These are phyloP conservation scores for Mercurialis annua DNA, from an alignment of 345 rosid genomes.

Conservation along the genomic window DNA sequence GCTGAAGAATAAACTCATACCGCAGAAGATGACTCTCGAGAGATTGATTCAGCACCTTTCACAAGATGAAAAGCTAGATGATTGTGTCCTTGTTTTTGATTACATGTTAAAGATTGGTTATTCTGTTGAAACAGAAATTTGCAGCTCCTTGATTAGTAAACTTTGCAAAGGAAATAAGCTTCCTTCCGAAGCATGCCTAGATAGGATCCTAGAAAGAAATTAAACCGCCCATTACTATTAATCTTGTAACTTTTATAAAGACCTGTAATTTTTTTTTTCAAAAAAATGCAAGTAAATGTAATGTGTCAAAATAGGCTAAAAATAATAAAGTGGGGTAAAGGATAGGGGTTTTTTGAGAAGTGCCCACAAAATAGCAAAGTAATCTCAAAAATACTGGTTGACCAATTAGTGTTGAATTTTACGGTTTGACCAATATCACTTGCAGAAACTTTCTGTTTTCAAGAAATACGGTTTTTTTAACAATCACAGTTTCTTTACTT, in stretches of 20 bases:
- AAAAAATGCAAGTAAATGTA: no score
- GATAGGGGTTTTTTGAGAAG: no score
- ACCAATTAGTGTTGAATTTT: no score
- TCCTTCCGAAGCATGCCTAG: not conserved
- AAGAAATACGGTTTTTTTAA: no score
- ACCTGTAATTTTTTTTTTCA: no score
- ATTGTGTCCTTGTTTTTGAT: slow-evolving; percentile 33
- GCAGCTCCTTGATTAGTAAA: slow-evolving; percentile 26
- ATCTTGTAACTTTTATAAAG: not conserved
- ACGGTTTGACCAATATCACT: no score
- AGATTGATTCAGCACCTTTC: slow-evolving; percentile 24
- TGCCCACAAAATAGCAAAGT: no score
- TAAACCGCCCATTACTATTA: not conserved
- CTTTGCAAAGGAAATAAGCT: slow-evolving; percentile 15
- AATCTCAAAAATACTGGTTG: no score
- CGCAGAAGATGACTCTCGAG: slow-evolving; percentile 22
- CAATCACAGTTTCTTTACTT: no score
- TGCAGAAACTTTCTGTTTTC: no score
- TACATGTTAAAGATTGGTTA: slow-evolving; percentile 30
- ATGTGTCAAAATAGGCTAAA: no score
- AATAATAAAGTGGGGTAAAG: no score
- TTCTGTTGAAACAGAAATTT: slow-evolving; percentile 14
- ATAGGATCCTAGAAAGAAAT: slow-evolving; percentile 3
- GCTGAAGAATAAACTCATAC: slow-evolving; percentile 30
- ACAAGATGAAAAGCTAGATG: slow-evolving; percentile 31